A percentile compares a stretch with the other conserved stretches of the same genome.
Evolutionary conservation across 768 basidiomycete species (phyloP).

Genomic region (Agrocybe pediades): DNA sequence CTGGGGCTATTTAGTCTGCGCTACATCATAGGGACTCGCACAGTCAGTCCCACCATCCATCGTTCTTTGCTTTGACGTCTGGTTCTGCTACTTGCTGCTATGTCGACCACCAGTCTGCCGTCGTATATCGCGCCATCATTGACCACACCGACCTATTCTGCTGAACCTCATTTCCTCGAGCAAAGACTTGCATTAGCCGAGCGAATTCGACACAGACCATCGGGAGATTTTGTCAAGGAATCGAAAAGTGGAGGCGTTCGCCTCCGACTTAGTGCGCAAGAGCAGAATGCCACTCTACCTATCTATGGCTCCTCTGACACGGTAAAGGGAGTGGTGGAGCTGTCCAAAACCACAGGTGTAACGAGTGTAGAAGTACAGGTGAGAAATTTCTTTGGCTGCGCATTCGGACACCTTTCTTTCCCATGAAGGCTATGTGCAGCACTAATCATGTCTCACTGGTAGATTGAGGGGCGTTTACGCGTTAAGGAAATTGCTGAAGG

Average conservation of each 20-base stretch:
- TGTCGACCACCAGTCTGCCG: slow-evolving; percentile 60
- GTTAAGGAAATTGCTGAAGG: slow-evolving; percentile 68
- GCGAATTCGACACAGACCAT: slow-evolving; percentile 37
- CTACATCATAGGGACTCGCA: not conserved
- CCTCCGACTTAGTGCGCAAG: slow-evolving; percentile 55
- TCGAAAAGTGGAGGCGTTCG: slow-evolving; percentile 53
- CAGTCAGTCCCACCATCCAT: not conserved
- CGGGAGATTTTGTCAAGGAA: slow-evolving; percentile 58
- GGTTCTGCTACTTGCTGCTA: slow-evolving; percentile 29
- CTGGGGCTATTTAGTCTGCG: slow-evolving; percentile 9
- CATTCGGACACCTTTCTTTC: slow-evolving; percentile 7
- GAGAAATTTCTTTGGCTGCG: slow-evolving; percentile 14
- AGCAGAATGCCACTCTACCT: slow-evolving; percentile 51
- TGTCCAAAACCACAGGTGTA: slow-evolving; percentile 56
- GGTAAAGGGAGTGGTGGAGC: slow-evolving; percentile 58
- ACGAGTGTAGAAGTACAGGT: slow-evolving; percentile 69
- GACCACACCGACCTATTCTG: slow-evolving; percentile 52
- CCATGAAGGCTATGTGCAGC: slow-evolving; percentile 3
- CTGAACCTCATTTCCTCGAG: slow-evolving; percentile 55
- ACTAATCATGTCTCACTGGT: not conserved
- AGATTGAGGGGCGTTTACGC: slow-evolving; percentile 65
- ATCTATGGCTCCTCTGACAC: slow-evolving; percentile 53
- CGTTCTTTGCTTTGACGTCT: too few relatives aligned
- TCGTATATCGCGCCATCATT: slow-evolving; percentile 43
- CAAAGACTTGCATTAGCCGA: slow-evolving; percentile 50